Evolutionary conservation across 2,329 filamentous ascomycete species (phyloP).

Genomic region (Arthrinium puccinioides): DNA sequence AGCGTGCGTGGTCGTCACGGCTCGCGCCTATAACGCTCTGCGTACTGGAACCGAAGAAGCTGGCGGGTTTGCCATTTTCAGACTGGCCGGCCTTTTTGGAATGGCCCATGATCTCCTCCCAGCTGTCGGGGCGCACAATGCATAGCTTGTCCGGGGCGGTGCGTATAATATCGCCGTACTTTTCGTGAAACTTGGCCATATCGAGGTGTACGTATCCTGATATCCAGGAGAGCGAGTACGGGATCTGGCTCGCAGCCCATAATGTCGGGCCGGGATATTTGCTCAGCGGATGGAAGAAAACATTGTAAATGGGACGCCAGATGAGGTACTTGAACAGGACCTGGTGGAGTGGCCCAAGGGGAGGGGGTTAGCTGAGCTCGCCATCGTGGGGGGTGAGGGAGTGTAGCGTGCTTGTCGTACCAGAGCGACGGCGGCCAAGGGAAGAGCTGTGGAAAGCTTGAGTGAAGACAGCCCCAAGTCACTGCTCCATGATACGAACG

Average conservation of each 20-base stretch:
- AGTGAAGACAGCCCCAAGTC: too few species aligned
- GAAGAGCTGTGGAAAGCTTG: too few species aligned
- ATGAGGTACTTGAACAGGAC: too few species aligned
- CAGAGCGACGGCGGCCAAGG: too few species aligned
- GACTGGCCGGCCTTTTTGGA: background rate
- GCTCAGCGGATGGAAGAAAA: slow-evolving; percentile 5
- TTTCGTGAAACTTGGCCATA: too few species aligned
- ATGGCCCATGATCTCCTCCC: background rate
- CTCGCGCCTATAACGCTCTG: background rate
- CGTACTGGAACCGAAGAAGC: background rate
- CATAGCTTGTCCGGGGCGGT: slow-evolving; percentile 3
- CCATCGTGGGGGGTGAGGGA: too few species aligned
- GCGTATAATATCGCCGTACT: too few species aligned
- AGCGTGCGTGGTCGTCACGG: background rate
- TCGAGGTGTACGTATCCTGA: background rate
- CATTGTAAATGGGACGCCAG: slow-evolving; percentile 1
- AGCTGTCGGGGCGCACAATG: background rate
- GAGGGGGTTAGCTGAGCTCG: too few species aligned
- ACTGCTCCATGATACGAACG: too few species aligned
- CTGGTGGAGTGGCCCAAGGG: too few species aligned
- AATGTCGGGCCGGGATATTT: slow-evolving; percentile 2
- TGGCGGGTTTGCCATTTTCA: background rate
- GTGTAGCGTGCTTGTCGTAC: too few species aligned
- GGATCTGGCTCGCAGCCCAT: slow-evolving; percentile 1
- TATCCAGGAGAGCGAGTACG: slow-evolving; percentile 2